Evolutionary conservation across 2,329 filamentous ascomycete species (phyloP), one percentile per base, ranked within the genome.

Genomic region (Monilinia fructigena): DNA sequence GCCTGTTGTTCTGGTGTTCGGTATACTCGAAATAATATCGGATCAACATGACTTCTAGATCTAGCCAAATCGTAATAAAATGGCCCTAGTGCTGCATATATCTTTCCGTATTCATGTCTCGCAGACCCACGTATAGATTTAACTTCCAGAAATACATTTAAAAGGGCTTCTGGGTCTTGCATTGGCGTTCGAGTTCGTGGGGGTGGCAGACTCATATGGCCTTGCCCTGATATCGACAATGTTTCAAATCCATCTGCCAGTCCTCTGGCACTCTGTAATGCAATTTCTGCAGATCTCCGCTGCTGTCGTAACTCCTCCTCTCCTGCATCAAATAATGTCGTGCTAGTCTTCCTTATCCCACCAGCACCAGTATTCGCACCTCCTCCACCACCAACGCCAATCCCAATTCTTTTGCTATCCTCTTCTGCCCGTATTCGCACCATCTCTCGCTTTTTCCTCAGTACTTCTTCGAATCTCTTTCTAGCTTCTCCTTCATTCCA

Each of bases 401-500:
- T 75, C 67, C 72, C 76, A 45, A 64, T 73, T 69, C 61, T 71
- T 63, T 68, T 78, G 74, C 61, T 73, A 70, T 69, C 77, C 73
- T 69, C 78, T 70, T 69, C 77, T 68, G 71, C 72, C 58, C 75
- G 78, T 40, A 77, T 76, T 67, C 75, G 77, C 71, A 83, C 80
- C 2, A 85, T 83, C 68, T 92, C 89, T 28, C 86, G 81, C 74
- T 85, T 84, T 72, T 80, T 80, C 70, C 81, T 80, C 73, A 89
- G 83, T 10, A 85, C 83, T 31, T 94, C 89, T 69, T 97, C 94
- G 63, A 92, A 91, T 63, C 91, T 82, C 72, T 86, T 87, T 68
- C 93, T 85, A 5, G 95, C 95, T 76, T 97, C 94, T 4, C 81
- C 78, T 76, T 99, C 95, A 75, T 96, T 89, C 95, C 95, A 99